Percentiles rank a stretch among this genome's conserved stretches.
Evolutionary conservation across 2,329 filamentous ascomycete species (phyloP).

Genomic region (Penicillium sp.): DNA sequence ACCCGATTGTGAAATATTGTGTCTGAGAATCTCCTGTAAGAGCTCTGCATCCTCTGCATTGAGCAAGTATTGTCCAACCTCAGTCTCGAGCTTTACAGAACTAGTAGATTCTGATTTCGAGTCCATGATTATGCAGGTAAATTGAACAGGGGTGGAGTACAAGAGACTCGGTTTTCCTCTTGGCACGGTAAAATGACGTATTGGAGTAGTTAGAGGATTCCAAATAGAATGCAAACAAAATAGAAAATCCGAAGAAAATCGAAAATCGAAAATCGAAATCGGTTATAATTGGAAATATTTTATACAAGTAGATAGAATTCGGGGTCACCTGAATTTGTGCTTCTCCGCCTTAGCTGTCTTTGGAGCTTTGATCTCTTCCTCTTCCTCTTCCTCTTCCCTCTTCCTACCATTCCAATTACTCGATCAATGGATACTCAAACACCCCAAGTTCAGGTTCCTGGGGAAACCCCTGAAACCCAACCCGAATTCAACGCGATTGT

Average conservation of each 20-base stretch:
- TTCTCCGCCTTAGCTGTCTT: background rate
- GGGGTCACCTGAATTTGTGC: background rate
- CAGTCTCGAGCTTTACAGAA: background rate
- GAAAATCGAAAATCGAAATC: no score
- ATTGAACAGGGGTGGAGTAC: background rate
- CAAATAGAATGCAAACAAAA: no score
- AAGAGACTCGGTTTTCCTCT: background rate
- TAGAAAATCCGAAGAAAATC: no score
- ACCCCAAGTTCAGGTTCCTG: slow-evolving; percentile 19
- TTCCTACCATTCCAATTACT: no score
- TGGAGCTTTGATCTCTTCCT: background rate
- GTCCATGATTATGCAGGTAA: background rate
- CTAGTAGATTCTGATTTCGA: background rate
- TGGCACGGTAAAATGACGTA: background rate
- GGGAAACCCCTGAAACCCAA: background rate
- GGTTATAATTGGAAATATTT: no score
- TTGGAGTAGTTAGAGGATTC: no score
- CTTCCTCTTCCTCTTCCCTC: no score
- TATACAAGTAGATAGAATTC: no score
- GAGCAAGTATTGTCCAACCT: slow-evolving; percentile 45
- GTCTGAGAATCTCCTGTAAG: slow-evolving; percentile 47
- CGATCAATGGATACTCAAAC: background rate
- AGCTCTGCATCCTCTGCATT: slow-evolving; percentile 50
- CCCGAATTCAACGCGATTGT: background rate
- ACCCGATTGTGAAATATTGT: slow-evolving; percentile 41